These are phyloP conservation scores for Fagopyrum homotropicum DNA, from an alignment of 148 eudicot genomes.

Conservation along the genomic window DNA sequence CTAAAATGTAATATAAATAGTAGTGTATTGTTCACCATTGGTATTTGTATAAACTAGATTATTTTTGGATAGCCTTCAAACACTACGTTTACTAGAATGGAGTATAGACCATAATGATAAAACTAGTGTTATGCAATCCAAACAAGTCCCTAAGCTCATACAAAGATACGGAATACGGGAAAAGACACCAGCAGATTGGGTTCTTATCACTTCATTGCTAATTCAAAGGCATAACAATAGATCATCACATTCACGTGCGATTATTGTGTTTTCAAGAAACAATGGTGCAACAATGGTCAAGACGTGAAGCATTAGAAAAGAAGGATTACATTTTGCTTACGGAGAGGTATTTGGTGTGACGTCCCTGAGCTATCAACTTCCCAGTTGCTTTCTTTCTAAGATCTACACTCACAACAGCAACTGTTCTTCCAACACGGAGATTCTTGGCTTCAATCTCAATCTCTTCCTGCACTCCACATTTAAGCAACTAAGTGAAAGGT, in stretches of 20 bases:
- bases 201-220: background rate
- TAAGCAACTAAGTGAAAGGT: background rate
- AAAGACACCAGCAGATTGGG: background rate
- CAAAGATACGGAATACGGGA: background rate
- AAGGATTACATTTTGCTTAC: slow-evolving; percentile 35
- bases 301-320: background rate
- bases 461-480: slow-evolving; percentile 54
- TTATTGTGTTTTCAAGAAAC: background rate
- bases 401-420: slow-evolving; percentile 79
- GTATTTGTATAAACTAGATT: too few species aligned
- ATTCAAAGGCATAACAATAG: background rate
- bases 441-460: slow-evolving; percentile 75
- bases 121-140: too few species aligned
- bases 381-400: slow-evolving; percentile 73
- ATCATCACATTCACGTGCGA: background rate
- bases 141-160: background rate
- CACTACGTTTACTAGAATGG: too few species aligned
- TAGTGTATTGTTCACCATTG: too few species aligned
- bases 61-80: too few species aligned
- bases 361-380: slow-evolving; percentile 78
- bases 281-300: background rate
- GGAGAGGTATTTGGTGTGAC: slow-evolving; percentile 85
- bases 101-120: too few species aligned
- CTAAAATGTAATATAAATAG: too few species aligned
- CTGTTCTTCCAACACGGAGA: slow-evolving; percentile 73